phyloP scores from a whole-genome alignment of 345 rosid species.

The Eucalyptus pauciflora region DNA sequence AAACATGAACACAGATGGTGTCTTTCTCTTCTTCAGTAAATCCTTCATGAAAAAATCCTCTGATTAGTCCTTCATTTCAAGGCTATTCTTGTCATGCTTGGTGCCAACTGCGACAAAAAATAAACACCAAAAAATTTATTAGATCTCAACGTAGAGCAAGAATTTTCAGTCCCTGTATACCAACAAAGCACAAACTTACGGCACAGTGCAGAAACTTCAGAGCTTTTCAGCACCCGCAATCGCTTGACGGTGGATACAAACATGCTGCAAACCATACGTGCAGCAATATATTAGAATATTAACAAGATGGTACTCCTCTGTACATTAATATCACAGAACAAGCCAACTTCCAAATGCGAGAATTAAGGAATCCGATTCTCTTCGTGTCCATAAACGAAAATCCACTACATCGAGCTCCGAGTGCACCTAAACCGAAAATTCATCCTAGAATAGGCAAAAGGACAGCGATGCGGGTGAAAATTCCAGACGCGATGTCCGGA shows the following conservation, averaged over 20 bases:
- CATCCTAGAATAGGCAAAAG: background rate
- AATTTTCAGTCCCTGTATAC: background rate
- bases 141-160: background rate
- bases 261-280: constrained; percentile 42
- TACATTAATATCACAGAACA: background rate
- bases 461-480: constrained; percentile 1
- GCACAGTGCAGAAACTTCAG: constrained; percentile 44
- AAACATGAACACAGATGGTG: background rate
- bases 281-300: background rate
- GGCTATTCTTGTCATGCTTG: background rate
- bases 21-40: background rate
- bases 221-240: constrained; percentile 79
- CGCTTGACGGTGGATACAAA: constrained; percentile 88
- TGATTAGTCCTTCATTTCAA: background rate
- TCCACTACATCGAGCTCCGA: background rate
- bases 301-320: background rate
- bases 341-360: background rate
- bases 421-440: background rate
- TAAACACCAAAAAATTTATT: background rate
- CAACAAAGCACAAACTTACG: constrained; percentile 8
- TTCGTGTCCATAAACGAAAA: background rate
- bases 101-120: background rate
- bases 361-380: background rate
- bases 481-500: constrained; percentile 12
- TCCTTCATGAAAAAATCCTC: background rate